These are phyloP conservation scores for Hirsutella thompsonii DNA, from an alignment of 2,329 filamentous ascomycete species.

Conservation along the genomic window DNA sequence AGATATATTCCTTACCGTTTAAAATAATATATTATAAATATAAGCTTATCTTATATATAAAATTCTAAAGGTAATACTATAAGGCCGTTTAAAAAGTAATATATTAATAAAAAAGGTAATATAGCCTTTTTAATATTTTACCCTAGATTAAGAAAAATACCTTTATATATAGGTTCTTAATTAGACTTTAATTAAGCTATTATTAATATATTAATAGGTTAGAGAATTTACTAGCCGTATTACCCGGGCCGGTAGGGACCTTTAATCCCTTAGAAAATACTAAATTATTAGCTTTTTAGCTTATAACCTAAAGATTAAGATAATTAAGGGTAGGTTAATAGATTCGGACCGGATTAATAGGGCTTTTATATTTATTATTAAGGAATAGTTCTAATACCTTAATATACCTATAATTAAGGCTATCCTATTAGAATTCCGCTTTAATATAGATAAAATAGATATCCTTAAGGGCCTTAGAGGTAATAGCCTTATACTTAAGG, in stretches of 20 bases:
- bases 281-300: background rate
- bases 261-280: background rate
- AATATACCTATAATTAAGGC: background rate
- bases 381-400: background rate
- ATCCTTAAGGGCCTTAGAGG: background rate
- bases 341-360: background rate
- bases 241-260: background rate
- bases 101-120: too few relatives aligned
- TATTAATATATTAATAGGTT: background rate
- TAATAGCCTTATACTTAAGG: too few relatives aligned
- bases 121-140: too few relatives aligned
- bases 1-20: too few relatives aligned
- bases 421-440: background rate
- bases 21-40: too few relatives aligned
- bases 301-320: background rate
- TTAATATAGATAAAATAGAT: background rate
- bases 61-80: too few relatives aligned
- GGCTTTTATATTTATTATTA: background rate
- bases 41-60: too few relatives aligned
- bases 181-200: background rate
- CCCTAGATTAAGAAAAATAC: background rate
- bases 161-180: background rate
- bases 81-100: too few relatives aligned
- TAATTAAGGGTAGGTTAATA: background rate
- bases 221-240: background rate